phyloP scores from a whole-genome alignment of 1,284 basidiomycete species.

The Cystobasidium sp. region DNA sequence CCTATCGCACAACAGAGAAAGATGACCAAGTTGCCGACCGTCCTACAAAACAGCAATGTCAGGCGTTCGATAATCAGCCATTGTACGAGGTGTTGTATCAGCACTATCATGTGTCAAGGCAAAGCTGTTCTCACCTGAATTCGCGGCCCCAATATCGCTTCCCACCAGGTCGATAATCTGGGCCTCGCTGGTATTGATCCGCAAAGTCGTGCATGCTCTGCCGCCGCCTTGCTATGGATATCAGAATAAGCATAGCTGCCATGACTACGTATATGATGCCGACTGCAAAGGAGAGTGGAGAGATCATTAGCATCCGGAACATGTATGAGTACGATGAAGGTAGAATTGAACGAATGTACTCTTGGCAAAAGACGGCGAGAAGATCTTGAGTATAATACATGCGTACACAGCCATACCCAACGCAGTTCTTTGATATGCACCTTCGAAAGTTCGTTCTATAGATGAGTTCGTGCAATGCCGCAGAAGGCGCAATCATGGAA shows the following conservation, averaged over 20 bases:
- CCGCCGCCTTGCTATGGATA: slow-evolving; percentile 67
- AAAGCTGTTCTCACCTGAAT: slow-evolving; percentile 27
- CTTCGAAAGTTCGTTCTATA: slow-evolving; percentile 40
- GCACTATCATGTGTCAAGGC: too few relatives aligned
- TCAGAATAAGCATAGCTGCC: slow-evolving; percentile 65
- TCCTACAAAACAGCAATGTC: not conserved
- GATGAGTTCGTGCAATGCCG: not conserved
- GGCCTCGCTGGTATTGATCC: slow-evolving; percentile 59
- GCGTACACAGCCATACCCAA: slow-evolving; percentile 74
- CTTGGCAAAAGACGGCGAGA: slow-evolving; percentile 70
- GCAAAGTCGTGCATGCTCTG: slow-evolving; percentile 75
- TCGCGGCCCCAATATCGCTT: slow-evolving; percentile 44
- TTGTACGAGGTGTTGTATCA: too few relatives aligned
- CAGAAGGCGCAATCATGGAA: not conserved
- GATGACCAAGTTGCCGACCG: slow-evolving; percentile 37
- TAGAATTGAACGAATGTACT: slow-evolving; percentile 59
- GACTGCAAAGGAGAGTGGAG: slow-evolving; percentile 60
- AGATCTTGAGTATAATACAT: slow-evolving; percentile 73
- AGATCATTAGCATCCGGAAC: slow-evolving; percentile 42
- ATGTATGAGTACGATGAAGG: slow-evolving; percentile 38
- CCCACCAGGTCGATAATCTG: slow-evolving; percentile 21
- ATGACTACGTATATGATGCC: slow-evolving; percentile 73
- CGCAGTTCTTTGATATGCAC: slow-evolving; percentile 76
- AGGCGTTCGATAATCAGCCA: too few relatives aligned
- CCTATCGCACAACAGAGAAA: slow-evolving; percentile 25